phyloP scores from a whole-genome alignment of 2,329 filamentous ascomycete genomes.

The Nigrograna mackinnonii region DNA sequence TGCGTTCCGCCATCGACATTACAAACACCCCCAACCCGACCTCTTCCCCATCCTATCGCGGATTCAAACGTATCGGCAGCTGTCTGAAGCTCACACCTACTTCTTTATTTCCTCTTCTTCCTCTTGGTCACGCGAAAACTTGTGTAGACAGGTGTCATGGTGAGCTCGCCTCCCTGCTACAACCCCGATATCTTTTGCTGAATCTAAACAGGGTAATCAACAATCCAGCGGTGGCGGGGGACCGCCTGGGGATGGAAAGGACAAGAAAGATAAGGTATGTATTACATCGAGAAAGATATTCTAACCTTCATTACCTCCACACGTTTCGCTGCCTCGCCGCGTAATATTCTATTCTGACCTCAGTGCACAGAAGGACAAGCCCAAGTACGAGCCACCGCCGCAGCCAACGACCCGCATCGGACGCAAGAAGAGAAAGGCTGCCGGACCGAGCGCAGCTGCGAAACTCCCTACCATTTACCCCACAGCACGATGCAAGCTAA shows the following conservation, averaged over 20 bases:
- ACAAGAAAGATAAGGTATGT: conserved; percentile 77
- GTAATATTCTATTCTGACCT: conserved; percentile 15
- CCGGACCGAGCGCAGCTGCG: conserved; percentile 88
- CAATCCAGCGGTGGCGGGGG: conserved; percentile 84
- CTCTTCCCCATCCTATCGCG: too few species aligned
- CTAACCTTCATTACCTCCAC: conserved; percentile 1
- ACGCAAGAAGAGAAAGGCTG: conserved; percentile 97
- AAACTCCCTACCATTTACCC: conserved; percentile 95
- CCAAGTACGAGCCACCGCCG: conserved; percentile 98
- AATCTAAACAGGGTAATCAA: conserved; percentile 68
- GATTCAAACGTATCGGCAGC: too few species aligned
- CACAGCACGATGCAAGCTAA: conserved; percentile 95
- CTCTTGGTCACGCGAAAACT: too few species aligned
- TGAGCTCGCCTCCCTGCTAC: conserved; percentile 24
- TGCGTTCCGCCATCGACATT: conserved; percentile 26
- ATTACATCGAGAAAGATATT: too few species aligned
- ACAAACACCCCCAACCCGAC: conserved; percentile 1
- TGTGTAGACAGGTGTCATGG: conserved; percentile 33
- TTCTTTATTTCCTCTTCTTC: not conserved
- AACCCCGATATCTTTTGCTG: conserved; percentile 40
- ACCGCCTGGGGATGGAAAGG: conserved; percentile 73
- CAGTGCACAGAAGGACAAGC: conserved; percentile 86
- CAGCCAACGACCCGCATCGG: conserved; percentile 95
- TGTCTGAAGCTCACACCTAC: not conserved
- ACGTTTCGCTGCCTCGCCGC: not conserved